Base-by-base conservation (phyloP, 257 asterid genomes). In the Penstemon barbatus region DNA sequence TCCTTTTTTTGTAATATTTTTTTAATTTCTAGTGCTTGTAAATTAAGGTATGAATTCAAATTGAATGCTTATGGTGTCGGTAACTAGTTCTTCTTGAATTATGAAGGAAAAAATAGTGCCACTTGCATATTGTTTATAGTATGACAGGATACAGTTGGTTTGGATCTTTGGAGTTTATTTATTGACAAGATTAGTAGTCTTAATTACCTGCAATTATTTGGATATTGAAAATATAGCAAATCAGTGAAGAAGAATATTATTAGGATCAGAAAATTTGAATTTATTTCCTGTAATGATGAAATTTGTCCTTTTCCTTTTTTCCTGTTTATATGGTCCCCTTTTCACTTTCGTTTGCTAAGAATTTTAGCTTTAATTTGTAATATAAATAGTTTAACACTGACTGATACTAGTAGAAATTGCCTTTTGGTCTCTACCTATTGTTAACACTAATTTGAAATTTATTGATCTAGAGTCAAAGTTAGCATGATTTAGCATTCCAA, bases 211-310 rank as follows among this genome's bases (percentile, higher is more conserved):
- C 11, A 50, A 25, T 1, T 25, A 15, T 54, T 73, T 74, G 68
- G 61, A 62, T 67, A 44, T 66, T 67, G 75, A 13, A 25, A 38
- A 18, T 57, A 63, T 72, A 8, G 60, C 19, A 43, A 67, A 36
- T 62, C 57, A 62, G 52, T 66, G 56, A 33, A 6, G 37, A 53
- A 11, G 63, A 58, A 71, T 37, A 8, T 61, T 19, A 54, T 19
- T n/a, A 43, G 44, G 50, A 55, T 63, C 37, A 5, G 66, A 18
- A 68, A 62, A 62, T 73, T 58, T 60, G 58, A 12, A 59, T 55
- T 7, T 54, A 54, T 50, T 7, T 70, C 10, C 55, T 0, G 55
- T 8, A 5, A 19, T 64, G 9, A 7, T 55, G 42, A 19, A 15
- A 37, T 12, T 8, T 40, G 46, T 57, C 53, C 61, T 33, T 38